Evolutionary conservation across 169 alveolate species (phyloP).

Genomic region (Plasmodium malariae): DNA sequence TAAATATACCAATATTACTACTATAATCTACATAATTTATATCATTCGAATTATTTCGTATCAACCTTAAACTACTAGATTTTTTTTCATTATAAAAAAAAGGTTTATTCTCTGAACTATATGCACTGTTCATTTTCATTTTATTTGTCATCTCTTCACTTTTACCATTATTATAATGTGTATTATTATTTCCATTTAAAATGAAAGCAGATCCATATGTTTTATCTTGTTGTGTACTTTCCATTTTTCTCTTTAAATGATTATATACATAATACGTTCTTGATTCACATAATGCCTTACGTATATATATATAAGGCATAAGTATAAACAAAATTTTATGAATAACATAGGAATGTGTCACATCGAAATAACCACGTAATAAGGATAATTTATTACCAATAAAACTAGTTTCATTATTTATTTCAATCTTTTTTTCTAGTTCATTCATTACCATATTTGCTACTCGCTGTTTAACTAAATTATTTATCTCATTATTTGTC

Average conservation of each 20-base stretch:
- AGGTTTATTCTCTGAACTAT: neutral
- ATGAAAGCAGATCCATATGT: slow-evolving; percentile 18
- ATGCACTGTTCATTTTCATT: neutral
- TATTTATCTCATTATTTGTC: slow-evolving; percentile 35
- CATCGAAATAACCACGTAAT: slow-evolving; percentile 53
- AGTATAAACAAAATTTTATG: slow-evolving; percentile 55
- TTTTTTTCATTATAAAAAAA: slow-evolving; percentile 11
- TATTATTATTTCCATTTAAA: slow-evolving; percentile 4
- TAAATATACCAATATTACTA: slow-evolving; percentile 47
- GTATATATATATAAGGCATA: slow-evolving; percentile 69
- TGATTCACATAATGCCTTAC: slow-evolving; percentile 64
- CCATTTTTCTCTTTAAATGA: slow-evolving; percentile 57
- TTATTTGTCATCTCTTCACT: neutral
- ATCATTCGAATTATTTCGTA: slow-evolving; percentile 48
- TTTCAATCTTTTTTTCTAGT: slow-evolving; percentile 60
- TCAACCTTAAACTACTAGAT: neutral
- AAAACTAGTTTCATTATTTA: slow-evolving; percentile 44
- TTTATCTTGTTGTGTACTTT: neutral
- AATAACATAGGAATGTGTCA: slow-evolving; percentile 59
- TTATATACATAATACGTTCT: slow-evolving; percentile 70
- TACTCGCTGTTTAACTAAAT: slow-evolving; percentile 34
- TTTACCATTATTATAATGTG: neutral
- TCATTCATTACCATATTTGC: slow-evolving; percentile 62
- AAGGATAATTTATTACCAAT: slow-evolving; percentile 27
- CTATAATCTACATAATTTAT: slow-evolving; percentile 50